Conservation (phyloP, 2,329 filamentous ascomycete genomes). For the Catunica adiposa region DNA sequence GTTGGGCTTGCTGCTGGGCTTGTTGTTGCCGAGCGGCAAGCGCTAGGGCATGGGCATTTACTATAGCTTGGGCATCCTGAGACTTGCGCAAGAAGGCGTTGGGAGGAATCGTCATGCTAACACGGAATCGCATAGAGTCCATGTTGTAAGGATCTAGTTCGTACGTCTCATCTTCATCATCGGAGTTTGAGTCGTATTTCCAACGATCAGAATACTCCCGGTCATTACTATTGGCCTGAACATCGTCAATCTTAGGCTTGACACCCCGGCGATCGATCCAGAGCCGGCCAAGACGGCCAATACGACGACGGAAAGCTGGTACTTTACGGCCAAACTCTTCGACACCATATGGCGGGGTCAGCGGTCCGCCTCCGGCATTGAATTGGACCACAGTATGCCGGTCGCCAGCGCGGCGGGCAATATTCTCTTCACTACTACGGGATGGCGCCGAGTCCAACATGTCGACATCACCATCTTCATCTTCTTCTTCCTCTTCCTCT, state of each 20-base stretch:
- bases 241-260: slow-evolving; percentile 31
- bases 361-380: background rate
- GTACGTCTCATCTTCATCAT: slow-evolving; percentile 70
- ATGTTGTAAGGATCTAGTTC: slow-evolving; percentile 56
- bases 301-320: slow-evolving; percentile 65
- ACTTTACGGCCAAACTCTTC: slow-evolving; percentile 18
- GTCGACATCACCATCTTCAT: slow-evolving; percentile 1
- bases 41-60: slow-evolving; percentile 15
- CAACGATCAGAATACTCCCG: slow-evolving; percentile 44
- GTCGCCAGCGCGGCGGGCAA: background rate
- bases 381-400: background rate
- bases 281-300: slow-evolving; percentile 67
- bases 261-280: slow-evolving; percentile 76
- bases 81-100: slow-evolving; percentile 14
- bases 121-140: slow-evolving; percentile 41
- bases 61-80: slow-evolving; percentile 18
- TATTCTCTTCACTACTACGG: background rate
- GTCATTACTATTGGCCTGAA: slow-evolving; percentile 15
- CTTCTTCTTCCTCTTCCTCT: background rate
- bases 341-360: background rate
- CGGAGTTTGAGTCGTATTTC: slow-evolving; percentile 75
- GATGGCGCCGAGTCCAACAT: background rate
- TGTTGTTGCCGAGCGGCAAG: slow-evolving; percentile 14
- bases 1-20: background rate
- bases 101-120: slow-evolving; percentile 8